Evolutionary conservation across 1,284 basidiomycete species (phyloP).

Genomic region (Rhodofomes roseus): DNA sequence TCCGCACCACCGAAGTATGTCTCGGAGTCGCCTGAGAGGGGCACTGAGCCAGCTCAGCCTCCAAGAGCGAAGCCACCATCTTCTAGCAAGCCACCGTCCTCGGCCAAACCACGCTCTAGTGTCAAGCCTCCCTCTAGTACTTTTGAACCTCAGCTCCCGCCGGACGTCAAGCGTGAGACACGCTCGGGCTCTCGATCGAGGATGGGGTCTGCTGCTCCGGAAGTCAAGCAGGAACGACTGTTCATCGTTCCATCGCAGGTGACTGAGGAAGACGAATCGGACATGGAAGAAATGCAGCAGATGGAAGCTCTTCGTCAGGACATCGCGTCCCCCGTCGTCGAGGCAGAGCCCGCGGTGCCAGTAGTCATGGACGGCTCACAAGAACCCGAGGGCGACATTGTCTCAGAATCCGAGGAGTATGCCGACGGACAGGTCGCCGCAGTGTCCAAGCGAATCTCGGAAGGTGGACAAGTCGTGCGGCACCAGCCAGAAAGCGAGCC

Average conservation of each 20-base stretch:
- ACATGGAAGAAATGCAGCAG: conserved; percentile 7
- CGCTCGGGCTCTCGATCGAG: conserved; percentile 11
- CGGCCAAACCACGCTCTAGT: conserved; percentile 10
- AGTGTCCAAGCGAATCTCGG: conserved; percentile 36
- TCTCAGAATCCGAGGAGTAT: conserved; percentile 12
- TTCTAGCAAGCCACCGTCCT: neutral
- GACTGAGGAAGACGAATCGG: conserved; percentile 17
- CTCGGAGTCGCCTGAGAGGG: conserved; percentile 14
- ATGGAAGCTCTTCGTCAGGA: conserved; percentile 7
- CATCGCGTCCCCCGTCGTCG: conserved; percentile 6
- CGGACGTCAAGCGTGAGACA: conserved; percentile 26
- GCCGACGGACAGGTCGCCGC: conserved; percentile 24
- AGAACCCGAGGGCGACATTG: conserved; percentile 22
- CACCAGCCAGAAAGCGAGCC: conserved; percentile 15
- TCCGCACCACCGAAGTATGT: conserved; percentile 66
- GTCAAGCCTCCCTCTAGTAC: conserved; percentile 30
- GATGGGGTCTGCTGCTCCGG: conserved; percentile 14
- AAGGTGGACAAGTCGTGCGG: conserved; percentile 24
- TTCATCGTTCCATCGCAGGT: conserved; percentile 6
- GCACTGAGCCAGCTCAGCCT: conserved; percentile 4
- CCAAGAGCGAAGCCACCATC: neutral
- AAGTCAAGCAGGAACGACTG: conserved; percentile 1
- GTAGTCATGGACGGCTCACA: conserved; percentile 15
- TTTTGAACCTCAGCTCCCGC: conserved; percentile 57
- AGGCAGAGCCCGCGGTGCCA: neutral